Evolutionary conservation across 1,284 basidiomycete genomes (phyloP), one percentile per base, ranked within the genome.

Genomic region (Exobasidium cylindrosporum): DNA sequence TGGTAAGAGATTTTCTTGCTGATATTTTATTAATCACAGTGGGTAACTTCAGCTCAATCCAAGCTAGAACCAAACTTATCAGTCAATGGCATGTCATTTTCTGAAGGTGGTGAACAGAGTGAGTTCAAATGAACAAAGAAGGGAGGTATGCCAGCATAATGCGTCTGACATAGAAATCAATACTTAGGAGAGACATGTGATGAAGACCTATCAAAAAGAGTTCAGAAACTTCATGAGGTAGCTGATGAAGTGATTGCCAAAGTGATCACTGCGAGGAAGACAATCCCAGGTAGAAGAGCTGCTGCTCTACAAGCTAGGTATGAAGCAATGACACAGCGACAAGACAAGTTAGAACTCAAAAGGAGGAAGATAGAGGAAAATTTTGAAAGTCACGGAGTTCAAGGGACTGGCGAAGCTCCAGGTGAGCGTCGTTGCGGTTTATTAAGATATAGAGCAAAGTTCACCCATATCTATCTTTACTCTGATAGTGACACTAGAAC

Each of bases 101-200:
- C 35, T 46, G n/a, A 26, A 24, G 59, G 55, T 6, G 47, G 26
- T 4, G 26, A 14, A 50, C n/a, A 50, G n/a, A 28, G 47, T 28
- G 26, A 21, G 4, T 24, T 10, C n/a, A 23, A 44, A 23, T 23
- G 43, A 14, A 13, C 14, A 14, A 44, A 44, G 43, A 44, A 23
- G 43, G n/a, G 43, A 23, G 13, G 43, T 14, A 23, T 44, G 43
- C n/a, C 43, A 14, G 14, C n/a, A 13, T 23, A 14, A 14, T 44
- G 43, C n/a, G n/a, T 44, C 43, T 44, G 13, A 14, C 43, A 44
- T 23, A 23, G 14, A 30, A 14, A 76, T 61, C 58, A 68, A 45
- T 43, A 49, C n/a, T 32, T 23, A 14, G 55, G 43, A 28, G 40
- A 49, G 17, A 30, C 52, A 1, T 56, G 29, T 53, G 54, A 50